These are phyloP conservation scores for Ilyonectria sp. DNA, from an alignment of 2,329 filamentous ascomycete genomes.

Conservation along the genomic window DNA sequence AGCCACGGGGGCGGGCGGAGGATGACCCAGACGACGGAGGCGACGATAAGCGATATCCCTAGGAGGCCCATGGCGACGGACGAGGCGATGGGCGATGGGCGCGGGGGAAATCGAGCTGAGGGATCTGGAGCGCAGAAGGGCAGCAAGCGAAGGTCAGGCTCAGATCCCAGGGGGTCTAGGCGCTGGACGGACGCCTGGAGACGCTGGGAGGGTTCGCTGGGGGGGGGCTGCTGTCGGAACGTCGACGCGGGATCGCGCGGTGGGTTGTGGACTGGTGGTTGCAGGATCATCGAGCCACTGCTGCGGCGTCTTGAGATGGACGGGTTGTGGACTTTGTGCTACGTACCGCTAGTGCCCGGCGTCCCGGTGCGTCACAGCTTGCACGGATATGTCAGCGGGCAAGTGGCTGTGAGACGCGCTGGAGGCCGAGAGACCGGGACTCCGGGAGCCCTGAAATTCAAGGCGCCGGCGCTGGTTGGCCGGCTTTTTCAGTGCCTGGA, in stretches of 20 bases:
- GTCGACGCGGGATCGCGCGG: constrained; percentile 18
- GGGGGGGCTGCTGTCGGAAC: constrained; percentile 1
- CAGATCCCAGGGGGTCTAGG: constrained; percentile 9
- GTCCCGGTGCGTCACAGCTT: neutral
- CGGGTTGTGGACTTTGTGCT: constrained; percentile 3
- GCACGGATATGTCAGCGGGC: constrained; percentile 8
- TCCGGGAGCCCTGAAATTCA: constrained; percentile 3
- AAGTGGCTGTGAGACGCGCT: neutral
- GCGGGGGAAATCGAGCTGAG: constrained; percentile 24
- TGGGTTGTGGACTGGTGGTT: constrained; percentile 51
- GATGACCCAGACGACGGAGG: constrained; percentile 71
- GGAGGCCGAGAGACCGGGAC: neutral
- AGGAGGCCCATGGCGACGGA: constrained; percentile 66
- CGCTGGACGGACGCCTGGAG: constrained; percentile 1
- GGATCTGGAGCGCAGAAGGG: constrained; percentile 8
- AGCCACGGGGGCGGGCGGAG: constrained; percentile 69
- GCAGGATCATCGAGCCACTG: constrained; percentile 49
- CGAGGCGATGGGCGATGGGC: constrained; percentile 15
- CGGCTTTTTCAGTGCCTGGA: neutral
- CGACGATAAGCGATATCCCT: constrained; percentile 74
- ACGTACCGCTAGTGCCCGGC: neutral
- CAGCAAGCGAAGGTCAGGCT: constrained; percentile 33
- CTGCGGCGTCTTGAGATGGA: constrained; percentile 14
- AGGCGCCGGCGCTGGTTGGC: constrained; percentile 1
- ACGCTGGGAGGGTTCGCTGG: constrained; percentile 12